A percentile compares a stretch with the other conserved stretches of the same genome.
These are phyloP conservation scores for Haplosporangium sp. DNA, from an alignment of 371 early-diverging fungal species.

Conservation along the genomic window DNA sequence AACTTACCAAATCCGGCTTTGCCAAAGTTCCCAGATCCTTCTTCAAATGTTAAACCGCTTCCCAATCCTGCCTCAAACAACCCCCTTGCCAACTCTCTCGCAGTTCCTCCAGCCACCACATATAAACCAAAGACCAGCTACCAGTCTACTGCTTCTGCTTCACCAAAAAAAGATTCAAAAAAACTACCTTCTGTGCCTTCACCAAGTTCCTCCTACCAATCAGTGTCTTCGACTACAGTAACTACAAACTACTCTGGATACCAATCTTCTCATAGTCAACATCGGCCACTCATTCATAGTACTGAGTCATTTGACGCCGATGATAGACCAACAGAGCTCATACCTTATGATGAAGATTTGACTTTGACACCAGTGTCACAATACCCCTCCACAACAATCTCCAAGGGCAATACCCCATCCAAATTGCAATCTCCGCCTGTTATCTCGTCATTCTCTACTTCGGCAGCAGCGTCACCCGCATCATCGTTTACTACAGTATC, in stretches of 20 bases:
- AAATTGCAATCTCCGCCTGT: conserved; percentile 22
- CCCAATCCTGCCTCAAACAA: neutral
- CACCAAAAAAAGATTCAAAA: conserved; percentile 40
- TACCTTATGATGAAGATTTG: conserved; percentile 38
- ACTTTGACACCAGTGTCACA: neutral
- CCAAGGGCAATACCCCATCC: conserved; percentile 2
- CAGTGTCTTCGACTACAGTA: neutral
- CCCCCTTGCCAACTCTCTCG: conserved; percentile 12
- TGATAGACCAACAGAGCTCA: conserved; percentile 54
- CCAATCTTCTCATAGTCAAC: conserved; percentile 24
- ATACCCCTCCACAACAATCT: neutral
- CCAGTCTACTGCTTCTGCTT: conserved; percentile 22
- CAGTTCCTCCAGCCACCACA: conserved; percentile 15
- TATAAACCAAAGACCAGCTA: conserved; percentile 23
- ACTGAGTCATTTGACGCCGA: conserved; percentile 50
- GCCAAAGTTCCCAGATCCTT: conserved; percentile 5
- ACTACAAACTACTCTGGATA: conserved; percentile 11
- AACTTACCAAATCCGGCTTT: neutral
- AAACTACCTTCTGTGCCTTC: conserved; percentile 20
- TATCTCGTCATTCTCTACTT: conserved; percentile 8
- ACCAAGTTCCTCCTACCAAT: conserved; percentile 23
- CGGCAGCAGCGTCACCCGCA: conserved; percentile 22
- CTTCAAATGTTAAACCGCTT: conserved; percentile 9
- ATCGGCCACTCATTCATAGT: conserved; percentile 27
- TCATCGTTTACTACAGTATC: conserved; percentile 26